Evolutionary conservation across 805 yeast genomes (phyloP).

Genomic region (Lipomyces sp.): DNA sequence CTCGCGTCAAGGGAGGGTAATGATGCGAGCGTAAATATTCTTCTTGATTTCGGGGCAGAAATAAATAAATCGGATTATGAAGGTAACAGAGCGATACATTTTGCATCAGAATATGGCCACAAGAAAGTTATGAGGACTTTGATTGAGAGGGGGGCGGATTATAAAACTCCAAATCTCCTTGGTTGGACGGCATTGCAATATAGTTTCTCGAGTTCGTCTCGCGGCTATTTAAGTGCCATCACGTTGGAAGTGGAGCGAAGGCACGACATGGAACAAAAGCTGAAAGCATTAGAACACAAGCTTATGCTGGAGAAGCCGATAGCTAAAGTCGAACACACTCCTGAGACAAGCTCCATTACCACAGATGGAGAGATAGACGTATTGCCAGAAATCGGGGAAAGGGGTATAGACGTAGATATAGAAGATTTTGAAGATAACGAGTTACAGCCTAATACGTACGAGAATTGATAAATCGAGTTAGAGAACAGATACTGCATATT

Average conservation of each 20-base stretch:
- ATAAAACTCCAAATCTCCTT: constrained; percentile 55
- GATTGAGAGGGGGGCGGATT: constrained; percentile 56
- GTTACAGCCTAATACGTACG: background rate
- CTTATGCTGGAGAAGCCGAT: constrained; percentile 11
- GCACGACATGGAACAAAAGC: constrained; percentile 4
- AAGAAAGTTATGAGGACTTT: constrained; percentile 60
- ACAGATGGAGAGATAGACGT: background rate
- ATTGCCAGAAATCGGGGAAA: background rate
- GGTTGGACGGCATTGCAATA: constrained; percentile 72
- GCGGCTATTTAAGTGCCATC: constrained; percentile 16
- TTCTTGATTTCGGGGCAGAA: constrained; percentile 78
- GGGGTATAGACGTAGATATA: background rate
- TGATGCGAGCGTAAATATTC: constrained; percentile 64
- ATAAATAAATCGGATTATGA: constrained; percentile 69
- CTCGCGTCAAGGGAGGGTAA: constrained; percentile 65
- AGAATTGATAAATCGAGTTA: background rate
- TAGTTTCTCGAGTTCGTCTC: constrained; percentile 49
- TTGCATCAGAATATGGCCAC: constrained; percentile 75
- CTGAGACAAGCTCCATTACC: background rate
- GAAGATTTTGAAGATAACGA: background rate
- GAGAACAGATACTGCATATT: background rate
- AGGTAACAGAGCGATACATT: constrained; percentile 84
- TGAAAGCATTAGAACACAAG: constrained; percentile 17
- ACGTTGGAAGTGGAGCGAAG: constrained; percentile 26
- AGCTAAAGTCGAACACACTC: background rate